These are phyloP conservation scores for Entoloma clypeatum DNA, from an alignment of 1,284 basidiomycete genomes.

Conservation along the genomic window DNA sequence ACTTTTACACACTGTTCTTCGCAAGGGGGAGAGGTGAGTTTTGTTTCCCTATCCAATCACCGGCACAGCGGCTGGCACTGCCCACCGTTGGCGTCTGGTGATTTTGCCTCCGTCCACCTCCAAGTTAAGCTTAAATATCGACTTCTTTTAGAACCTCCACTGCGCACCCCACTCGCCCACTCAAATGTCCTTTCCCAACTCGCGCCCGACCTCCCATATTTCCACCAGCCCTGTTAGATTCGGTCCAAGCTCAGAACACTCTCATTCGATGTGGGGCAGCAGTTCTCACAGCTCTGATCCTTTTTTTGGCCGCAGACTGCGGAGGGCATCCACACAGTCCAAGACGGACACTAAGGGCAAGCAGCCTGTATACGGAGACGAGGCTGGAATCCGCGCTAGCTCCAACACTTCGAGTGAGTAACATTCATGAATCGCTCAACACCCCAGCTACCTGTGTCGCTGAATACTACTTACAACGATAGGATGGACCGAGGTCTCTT, in stretches of 20 bases:
- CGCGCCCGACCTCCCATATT: constrained; percentile 18
- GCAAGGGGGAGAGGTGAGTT: too few relatives aligned
- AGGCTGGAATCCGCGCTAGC: constrained; percentile 17
- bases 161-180: constrained; percentile 13
- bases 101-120: constrained; percentile 19
- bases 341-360: constrained; percentile 30
- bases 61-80: constrained; percentile 16
- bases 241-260: constrained; percentile 18
- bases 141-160: constrained; percentile 14
- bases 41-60: too few relatives aligned
- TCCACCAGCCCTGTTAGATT: constrained; percentile 25
- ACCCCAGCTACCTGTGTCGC: too few relatives aligned
- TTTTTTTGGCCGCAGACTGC: constrained; percentile 11
- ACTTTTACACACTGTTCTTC: too few relatives aligned
- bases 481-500: constrained; percentile 20
- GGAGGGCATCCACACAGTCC: constrained; percentile 19
- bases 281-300: constrained; percentile 12
- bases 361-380: constrained; percentile 22
- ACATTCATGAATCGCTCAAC: too few relatives aligned
- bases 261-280: constrained; percentile 12
- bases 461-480: too few relatives aligned
- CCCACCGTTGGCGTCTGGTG: too few relatives aligned
- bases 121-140: constrained; percentile 17
- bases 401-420: constrained; percentile 21
- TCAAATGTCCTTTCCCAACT: constrained; percentile 17